A percentile compares a stretch with the other conserved stretches of the same genome.
Evolutionary conservation across 257 asterid species (phyloP).

Genomic region (Penstemon davidsonii): DNA sequence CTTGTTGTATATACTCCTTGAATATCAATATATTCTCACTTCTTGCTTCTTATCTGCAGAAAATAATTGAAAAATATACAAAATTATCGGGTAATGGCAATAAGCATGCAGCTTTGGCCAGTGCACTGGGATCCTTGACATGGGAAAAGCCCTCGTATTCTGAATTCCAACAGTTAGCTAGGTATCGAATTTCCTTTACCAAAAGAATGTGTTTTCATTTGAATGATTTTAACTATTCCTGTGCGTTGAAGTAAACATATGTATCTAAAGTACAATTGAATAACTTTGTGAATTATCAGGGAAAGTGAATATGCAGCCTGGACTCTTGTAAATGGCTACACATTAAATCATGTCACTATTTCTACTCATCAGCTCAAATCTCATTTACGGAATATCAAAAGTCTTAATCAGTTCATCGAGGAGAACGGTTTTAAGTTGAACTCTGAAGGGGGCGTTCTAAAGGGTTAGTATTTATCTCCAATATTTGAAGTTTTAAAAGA

Average conservation of each 20-base stretch:
- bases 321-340: slow-evolving; percentile 92
- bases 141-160: slow-evolving; percentile 82
- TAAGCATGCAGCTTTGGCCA: slow-evolving; percentile 73
- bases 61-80: slow-evolving; percentile 70
- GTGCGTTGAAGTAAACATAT: neutral
- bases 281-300: slow-evolving; percentile 44
- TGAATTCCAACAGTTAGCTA: slow-evolving; percentile 76
- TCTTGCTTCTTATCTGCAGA: slow-evolving; percentile 46
- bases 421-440: slow-evolving; percentile 80
- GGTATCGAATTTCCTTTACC: slow-evolving; percentile 37
- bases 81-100: slow-evolving; percentile 56
- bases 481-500: neutral
- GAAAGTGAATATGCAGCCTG: slow-evolving; percentile 99
- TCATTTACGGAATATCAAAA: slow-evolving; percentile 47
- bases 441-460: slow-evolving; percentile 88
- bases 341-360: slow-evolving; percentile 80
- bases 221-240: slow-evolving; percentile 3
- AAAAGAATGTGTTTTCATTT: neutral
- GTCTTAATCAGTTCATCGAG: slow-evolving; percentile 74
- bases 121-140: slow-evolving; percentile 83
- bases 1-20: neutral
- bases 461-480: slow-evolving; percentile 54
- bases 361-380: slow-evolving; percentile 83
- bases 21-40: slow-evolving; percentile 12
- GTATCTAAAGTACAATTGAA: neutral